Base-by-base conservation (phyloP, 495 filamentous ascomycete genomes). In the Aspergillus indologenus region DNA sequence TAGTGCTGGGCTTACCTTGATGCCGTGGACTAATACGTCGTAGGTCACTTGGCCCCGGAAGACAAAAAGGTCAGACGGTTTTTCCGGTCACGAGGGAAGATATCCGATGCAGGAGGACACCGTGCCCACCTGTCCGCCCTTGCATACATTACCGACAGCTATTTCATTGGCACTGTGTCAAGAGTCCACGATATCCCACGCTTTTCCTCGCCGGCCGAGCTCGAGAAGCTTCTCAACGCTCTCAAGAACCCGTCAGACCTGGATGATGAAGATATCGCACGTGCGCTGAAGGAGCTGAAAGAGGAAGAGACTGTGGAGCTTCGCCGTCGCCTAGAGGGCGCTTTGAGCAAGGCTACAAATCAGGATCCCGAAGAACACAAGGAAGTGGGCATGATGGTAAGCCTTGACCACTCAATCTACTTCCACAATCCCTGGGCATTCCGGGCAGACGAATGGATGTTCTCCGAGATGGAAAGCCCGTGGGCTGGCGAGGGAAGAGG, bases 331-430 rank as follows among this genome's bases (percentile, higher is more conserved):
- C 55, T 78, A 3, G 71, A 78, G 54, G 73, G 73, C 0, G 73
- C 69, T 4, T 43, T 78, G 34, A 66, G 55, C 48, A 64, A 71
- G 46, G 67, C 64, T 9, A 63, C 62, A 3, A 58, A 61, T 15
- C 53, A 51, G 42, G 60, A 63, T 23, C 63, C 60, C 2, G 58
- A 50, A 15, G 61, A 72, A 2, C 67, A 68, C 19, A 75, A 69
- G 57, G 65, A 76, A 66, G 76, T 98, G 17, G 90, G 94, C 11
- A 98, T 98, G 92, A 93, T 97, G 89, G 91, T 98, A 56, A 91
- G 87, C 55, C 75, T 98, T 20, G 94, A 98, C 71, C 91, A 94
- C 74, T 88, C 86, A 3, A 96, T 98, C 46, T 96, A 95, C 71
- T 98, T 98, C 74, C 95, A 98, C 65, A 85, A 88, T 63, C 90